Base-by-base conservation (phyloP, 2,329 filamentous ascomycete genomes). In the Fonsecaea monophora region DNA sequence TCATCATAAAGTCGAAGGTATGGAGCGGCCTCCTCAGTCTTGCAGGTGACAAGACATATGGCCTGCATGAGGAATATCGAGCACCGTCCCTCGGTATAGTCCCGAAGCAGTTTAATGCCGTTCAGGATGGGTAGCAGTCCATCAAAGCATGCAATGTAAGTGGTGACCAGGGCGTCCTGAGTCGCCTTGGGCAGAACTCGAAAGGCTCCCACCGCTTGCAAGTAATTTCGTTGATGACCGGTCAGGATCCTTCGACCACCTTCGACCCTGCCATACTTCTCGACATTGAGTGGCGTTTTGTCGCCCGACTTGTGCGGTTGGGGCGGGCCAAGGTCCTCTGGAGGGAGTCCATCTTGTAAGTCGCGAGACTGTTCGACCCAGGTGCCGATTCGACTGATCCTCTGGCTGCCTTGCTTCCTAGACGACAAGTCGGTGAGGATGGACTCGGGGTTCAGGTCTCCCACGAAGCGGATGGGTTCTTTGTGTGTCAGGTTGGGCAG, bases 401-500 rank as follows among this genome's bases (percentile, higher is more conserved):
- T 68, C 32, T 63, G 62, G 2, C 34, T 53, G 35, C 68, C 70
- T 35, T 71, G 64, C 5, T 60, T 57, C 18, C 69, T 57, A 12
- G 67, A 64, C n/a, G 70, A 69, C 30, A 72, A 57, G 35, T 72
- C 70, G 21, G 70, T 77, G 18, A 80, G 77, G 6, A 78, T 72
- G 37, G 78, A 76, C 71, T 80, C 78, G 6, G 78, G 78, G 60
- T 80, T 80, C 1, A 79, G 72, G 60, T 80, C 77, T 35, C 78
- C 78, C 25, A 80, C 78, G 57, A 80, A 80, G 18, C 77, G 75
- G 13, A 72, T 68, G 13, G 69, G 70, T 59, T 72, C 70, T 60
- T 72, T 73, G 60, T 72, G 71, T 38, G 63, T 71, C 48, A 72
- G 65, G 37, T 73, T 71, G 53, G 71, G 70, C 7, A 71, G 64